These are phyloP conservation scores for Fusarium robinianum DNA, from an alignment of 2,329 filamentous ascomycete genomes.

Conservation along the genomic window DNA sequence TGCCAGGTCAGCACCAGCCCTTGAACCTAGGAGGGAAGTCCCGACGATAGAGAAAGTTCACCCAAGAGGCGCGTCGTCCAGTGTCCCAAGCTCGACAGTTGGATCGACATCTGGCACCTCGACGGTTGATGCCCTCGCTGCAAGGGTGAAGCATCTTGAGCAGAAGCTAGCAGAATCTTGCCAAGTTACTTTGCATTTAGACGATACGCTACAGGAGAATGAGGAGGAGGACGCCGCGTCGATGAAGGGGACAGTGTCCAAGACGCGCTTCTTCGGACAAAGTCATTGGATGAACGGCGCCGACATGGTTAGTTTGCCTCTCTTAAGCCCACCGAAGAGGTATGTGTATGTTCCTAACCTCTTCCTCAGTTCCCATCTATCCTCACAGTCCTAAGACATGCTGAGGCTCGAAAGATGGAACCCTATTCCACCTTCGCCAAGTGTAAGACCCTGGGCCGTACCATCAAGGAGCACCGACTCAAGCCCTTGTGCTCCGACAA, in stretches of 20 bases:
- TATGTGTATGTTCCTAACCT: slow-evolving; percentile 6
- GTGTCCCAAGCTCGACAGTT: slow-evolving; percentile 33
- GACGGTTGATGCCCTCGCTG: slow-evolving; percentile 42
- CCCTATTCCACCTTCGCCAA: slow-evolving; percentile 41
- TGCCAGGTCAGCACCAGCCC: slow-evolving; percentile 23
- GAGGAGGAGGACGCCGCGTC: slow-evolving; percentile 19
- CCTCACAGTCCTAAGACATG: slow-evolving; percentile 33
- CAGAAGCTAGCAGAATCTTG: slow-evolving; percentile 44
- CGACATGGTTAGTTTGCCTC: slow-evolving; percentile 43
- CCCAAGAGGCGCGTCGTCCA: slow-evolving; percentile 21
- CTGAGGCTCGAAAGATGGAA: slow-evolving; percentile 37
- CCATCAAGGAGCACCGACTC: slow-evolving; percentile 48
- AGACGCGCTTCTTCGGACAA: slow-evolving; percentile 52
- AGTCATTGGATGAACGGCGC: slow-evolving; percentile 57
- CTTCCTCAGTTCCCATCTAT: slow-evolving; percentile 39
- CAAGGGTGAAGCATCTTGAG: slow-evolving; percentile 50
- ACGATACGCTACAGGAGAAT: slow-evolving; percentile 15
- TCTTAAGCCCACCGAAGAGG: not conserved
- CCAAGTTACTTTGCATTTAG: slow-evolving; percentile 27
- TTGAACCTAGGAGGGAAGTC: slow-evolving; percentile 8
- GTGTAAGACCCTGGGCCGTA: slow-evolving; percentile 48
- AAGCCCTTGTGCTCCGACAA: slow-evolving; percentile 43
- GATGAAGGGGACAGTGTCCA: slow-evolving; percentile 45
- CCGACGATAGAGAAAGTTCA: slow-evolving; percentile 3
- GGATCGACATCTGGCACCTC: slow-evolving; percentile 35